Evolutionary conservation across 1,139 yeast genomes (phyloP).

Genomic region (Suhomyces bokatorum): DNA sequence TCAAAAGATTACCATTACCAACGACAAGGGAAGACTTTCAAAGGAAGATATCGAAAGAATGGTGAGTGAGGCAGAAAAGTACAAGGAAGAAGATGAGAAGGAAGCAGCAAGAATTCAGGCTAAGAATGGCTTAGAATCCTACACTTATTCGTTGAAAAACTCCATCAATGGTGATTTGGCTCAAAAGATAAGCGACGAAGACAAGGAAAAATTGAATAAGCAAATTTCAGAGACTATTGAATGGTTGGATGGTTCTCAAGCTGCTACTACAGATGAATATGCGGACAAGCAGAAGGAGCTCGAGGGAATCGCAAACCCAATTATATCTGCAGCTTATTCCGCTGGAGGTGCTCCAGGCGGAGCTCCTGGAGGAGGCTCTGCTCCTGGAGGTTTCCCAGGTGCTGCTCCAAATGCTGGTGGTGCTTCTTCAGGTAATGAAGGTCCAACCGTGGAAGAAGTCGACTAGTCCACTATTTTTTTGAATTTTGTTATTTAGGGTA

Average conservation of each 20-base stretch:
- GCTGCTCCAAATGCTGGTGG: conserved; percentile 43
- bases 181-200: conserved; percentile 48
- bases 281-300: conserved; percentile 66
- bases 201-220: conserved; percentile 44
- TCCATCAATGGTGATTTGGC: conserved; percentile 48
- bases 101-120: conserved; percentile 74
- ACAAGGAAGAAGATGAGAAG: conserved; percentile 81
- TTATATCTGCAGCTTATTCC: conserved; percentile 62
- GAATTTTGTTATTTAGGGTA: conserved; percentile 1
- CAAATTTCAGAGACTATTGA: conserved; percentile 46
- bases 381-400: conserved; percentile 38
- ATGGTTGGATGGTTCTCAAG: conserved; percentile 53
- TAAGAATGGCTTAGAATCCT: conserved; percentile 85
- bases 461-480: conserved; percentile 37
- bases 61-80: conserved; percentile 62
- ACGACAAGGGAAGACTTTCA: conserved; percentile 30
- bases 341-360: conserved; percentile 44
- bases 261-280: conserved; percentile 55
- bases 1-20: conserved; percentile 75
- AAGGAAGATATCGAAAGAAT: conserved; percentile 31
- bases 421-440: conserved; percentile 36
- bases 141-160: conserved; percentile 81
- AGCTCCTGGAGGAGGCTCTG: conserved; percentile 28
- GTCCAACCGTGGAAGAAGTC: conserved; percentile 76
- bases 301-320: conserved; percentile 65